Base-by-base conservation (phyloP, 1,139 yeast species). In the Tardiomyces depauwii region DNA sequence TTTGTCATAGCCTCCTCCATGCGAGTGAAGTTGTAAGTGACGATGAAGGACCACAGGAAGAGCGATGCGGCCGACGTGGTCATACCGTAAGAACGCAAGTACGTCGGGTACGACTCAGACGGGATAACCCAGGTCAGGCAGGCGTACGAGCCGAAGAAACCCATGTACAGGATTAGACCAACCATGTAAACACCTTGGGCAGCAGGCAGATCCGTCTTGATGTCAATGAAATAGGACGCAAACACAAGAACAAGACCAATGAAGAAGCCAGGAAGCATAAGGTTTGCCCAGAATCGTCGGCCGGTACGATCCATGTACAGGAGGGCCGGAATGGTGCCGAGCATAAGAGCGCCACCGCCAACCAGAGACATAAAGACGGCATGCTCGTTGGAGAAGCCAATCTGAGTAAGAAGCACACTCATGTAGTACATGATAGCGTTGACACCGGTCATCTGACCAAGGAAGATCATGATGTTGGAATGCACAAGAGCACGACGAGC, bases 381-480 rank as follows among this genome's bases (percentile, higher is more conserved):
- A 49, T 74, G 69, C 46, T 77, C 70, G 49, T 73, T 77, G 25
- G 76, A 65, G 62, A 82, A 82, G 38, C 82, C 81, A 21, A 89
- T 79, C 45, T 80, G 73, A 41, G 74, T 65, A 64, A 87, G 86
- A 51, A 86, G 84, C n/a, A 54, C 49, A n/a, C 55, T 47, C 16
- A 64, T 57, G 62, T 82, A 83, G 65, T 82, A 82, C 16, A 95
- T 93, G 65, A 87, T 85, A 46, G 85, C 93, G 58, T 87, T 87
- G 61, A 86, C 80, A 59, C 95, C 95, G 67, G 95, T 86, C 69
- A 87, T 83, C 63, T 87, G 95, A 68, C 87, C 95, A 87, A 83
- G 82, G 61, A 86, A 83, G 80, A 87, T 86, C 51, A 80, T 85
- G 51, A 85, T 73, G 76, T 83, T 82, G 2, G 95, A 78, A 47